Conservation (phyloP, 2,329 filamentous ascomycete species). For the Botrytis elliptica region DNA sequence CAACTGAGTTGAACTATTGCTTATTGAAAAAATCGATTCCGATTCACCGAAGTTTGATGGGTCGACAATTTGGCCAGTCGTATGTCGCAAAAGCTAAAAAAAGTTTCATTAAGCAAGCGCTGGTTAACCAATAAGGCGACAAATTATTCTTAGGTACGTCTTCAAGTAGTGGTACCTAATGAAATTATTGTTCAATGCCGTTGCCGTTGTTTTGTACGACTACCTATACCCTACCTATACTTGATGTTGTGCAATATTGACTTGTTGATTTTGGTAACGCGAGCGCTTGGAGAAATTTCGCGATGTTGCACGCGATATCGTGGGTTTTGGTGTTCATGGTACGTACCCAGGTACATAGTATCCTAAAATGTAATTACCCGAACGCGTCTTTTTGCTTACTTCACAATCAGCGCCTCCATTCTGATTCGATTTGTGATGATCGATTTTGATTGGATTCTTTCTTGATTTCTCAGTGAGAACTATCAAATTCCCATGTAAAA, state of each 20-base stretch:
- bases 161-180: not conserved
- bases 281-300: slow-evolving; percentile 30
- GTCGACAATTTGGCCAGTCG: slow-evolving; percentile 13
- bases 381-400: slow-evolving; percentile 18
- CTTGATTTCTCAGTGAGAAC: slow-evolving; percentile 16
- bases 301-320: slow-evolving; percentile 20
- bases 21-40: slow-evolving; percentile 1
- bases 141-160: slow-evolving; percentile 1
- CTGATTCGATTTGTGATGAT: not conserved
- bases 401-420: not conserved
- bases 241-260: not conserved
- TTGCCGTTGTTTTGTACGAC: not conserved
- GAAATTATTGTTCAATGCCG: not conserved
- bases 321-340: slow-evolving; percentile 1
- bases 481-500: not conserved
- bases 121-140: slow-evolving; percentile 22
- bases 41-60: not conserved
- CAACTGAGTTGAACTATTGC: slow-evolving; percentile 8
- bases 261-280: slow-evolving; percentile 24
- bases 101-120: slow-evolving; percentile 32
- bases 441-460: not conserved
- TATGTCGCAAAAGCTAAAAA: not conserved
- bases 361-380: not conserved
- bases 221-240: not conserved
- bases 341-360: not conserved